phyloP scores from a whole-genome alignment of 805 yeast genomes.

The Cyberlindnera mycetangii region DNA sequence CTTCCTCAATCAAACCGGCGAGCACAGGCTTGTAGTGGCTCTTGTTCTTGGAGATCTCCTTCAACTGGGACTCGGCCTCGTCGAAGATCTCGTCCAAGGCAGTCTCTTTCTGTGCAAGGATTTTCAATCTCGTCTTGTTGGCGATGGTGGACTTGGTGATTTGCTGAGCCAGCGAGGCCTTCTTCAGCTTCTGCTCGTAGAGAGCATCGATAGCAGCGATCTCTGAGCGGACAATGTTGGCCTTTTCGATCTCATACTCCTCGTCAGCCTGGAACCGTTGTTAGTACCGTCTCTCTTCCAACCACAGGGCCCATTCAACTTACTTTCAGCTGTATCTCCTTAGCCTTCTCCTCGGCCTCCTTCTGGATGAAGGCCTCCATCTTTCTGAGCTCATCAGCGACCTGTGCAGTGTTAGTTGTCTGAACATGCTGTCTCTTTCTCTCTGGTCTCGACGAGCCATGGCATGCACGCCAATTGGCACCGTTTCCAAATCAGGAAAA shows the following conservation, averaged over 20 bases:
- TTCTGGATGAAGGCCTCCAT: slow-evolving; percentile 98
- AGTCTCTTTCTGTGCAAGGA: slow-evolving; percentile 81
- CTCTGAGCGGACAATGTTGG: slow-evolving; percentile 90
- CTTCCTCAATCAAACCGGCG: slow-evolving; percentile 77
- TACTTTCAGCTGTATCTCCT: slow-evolving; percentile 83
- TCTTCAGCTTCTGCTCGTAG: slow-evolving; percentile 81
- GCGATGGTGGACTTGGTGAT: slow-evolving; percentile 93
- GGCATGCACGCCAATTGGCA: too few relatives aligned
- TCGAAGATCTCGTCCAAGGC: slow-evolving; percentile 73
- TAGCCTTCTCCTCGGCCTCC: slow-evolving; percentile 98
- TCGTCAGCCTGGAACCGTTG: slow-evolving; percentile 68
- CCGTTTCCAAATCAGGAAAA: too few relatives aligned
- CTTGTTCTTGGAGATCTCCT: slow-evolving; percentile 51
- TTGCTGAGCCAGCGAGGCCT: slow-evolving; percentile 90
- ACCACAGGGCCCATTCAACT: too few relatives aligned
- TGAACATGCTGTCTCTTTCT: not conserved
- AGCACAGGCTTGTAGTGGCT: slow-evolving; percentile 65
- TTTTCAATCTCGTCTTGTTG: slow-evolving; percentile 91
- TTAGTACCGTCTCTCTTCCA: slow-evolving; percentile 7
- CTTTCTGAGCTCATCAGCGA: slow-evolving; percentile 91
- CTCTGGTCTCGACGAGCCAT: too few relatives aligned
- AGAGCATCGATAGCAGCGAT: slow-evolving; percentile 80
- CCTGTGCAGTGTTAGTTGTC: slow-evolving; percentile 41
- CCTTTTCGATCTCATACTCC: slow-evolving; percentile 97
- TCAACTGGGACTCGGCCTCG: slow-evolving; percentile 62